Evolutionary conservation across 1,284 basidiomycete genomes (phyloP), one percentile per base, ranked within the genome.

Genomic region (Ustilago trichophora): DNA sequence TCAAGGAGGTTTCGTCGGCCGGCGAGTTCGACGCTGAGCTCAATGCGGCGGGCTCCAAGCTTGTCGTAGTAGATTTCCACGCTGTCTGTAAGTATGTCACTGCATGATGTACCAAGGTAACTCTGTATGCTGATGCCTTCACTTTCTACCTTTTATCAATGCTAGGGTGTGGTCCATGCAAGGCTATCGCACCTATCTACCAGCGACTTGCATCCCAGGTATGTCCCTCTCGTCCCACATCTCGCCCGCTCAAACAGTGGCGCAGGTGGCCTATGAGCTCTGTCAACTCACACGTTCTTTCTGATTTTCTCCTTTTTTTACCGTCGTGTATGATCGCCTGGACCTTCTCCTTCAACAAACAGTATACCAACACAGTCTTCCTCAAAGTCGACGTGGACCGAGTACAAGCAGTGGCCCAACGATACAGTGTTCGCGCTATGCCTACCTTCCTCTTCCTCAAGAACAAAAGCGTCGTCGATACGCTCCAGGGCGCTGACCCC

Each of bases 381-480:
- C 71, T 74, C 50, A 84, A 84, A 75, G 77, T 84, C 47, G 84
- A 85, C 44, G 83, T 84, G 35, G 84, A 85, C 72, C 69, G 73
- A 40, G 77, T 82, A 25, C 67, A 69, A 25, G 72, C 76, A 24
- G 78, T 84, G 19, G 83, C 84, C 22, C 74, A 76, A 37, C 70
- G 82, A 40, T 85, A 81, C 75, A 47, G 71, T 15, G 73, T 85
- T 25, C 56, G 75, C 8, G 84, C 84, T 12, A 84, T 85, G 84
- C 84, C 84, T 3, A 85, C 84, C 4, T 85, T 85, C 78, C 82
- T 84, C 64, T 83, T 84, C 54, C 47, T 84, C 68, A 84, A 84
- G 73, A 82, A 78, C 42, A 83, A 82, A 43, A 43, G 43, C 40
- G 77, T 77, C 25, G 74, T 81, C 40, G 78, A 79, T 13, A 74